Evolutionary conservation across 257 asterid species (phyloP).

Genomic region (Dorcoceras hygrometricum): DNA sequence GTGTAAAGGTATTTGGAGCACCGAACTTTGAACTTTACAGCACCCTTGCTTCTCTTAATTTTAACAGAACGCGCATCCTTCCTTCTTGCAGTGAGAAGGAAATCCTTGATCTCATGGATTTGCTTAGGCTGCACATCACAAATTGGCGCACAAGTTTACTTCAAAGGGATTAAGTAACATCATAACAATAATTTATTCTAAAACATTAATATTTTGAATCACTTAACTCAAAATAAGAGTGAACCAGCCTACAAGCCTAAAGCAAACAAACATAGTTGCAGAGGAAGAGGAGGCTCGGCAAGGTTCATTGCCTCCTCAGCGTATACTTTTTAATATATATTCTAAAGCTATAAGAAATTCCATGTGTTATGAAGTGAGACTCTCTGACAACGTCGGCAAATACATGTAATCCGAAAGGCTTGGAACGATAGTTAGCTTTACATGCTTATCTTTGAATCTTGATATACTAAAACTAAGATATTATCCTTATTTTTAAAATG

Average conservation of each 20-base stretch:
- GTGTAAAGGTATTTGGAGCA: slow-evolving; percentile 58
- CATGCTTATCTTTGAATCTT: background rate
- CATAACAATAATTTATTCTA: background rate
- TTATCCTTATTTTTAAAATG: too few relatives aligned
- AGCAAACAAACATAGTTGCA: background rate
- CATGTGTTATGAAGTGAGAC: background rate
- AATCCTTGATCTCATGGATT: slow-evolving; percentile 59
- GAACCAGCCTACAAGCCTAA: background rate
- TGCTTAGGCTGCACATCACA: slow-evolving; percentile 46
- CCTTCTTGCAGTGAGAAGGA: slow-evolving; percentile 56
- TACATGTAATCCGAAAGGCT: background rate
- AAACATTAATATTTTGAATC: background rate
- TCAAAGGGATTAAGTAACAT: too few relatives aligned
- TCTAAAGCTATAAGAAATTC: too few relatives aligned
- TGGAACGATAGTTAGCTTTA: background rate
- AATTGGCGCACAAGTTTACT: background rate
- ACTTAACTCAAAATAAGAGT: background rate
- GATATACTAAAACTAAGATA: background rate
- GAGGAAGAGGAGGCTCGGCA: background rate
- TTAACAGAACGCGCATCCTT: slow-evolving; percentile 53
- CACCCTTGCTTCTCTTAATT: slow-evolving; percentile 54
- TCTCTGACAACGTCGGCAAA: background rate
- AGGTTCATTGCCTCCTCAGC: too few relatives aligned
- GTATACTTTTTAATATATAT: too few relatives aligned
- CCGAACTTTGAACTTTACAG: slow-evolving; percentile 55